Evolutionary conservation across 495 filamentous ascomycete genomes (phyloP).

Genomic region (Neurospora sp.): DNA sequence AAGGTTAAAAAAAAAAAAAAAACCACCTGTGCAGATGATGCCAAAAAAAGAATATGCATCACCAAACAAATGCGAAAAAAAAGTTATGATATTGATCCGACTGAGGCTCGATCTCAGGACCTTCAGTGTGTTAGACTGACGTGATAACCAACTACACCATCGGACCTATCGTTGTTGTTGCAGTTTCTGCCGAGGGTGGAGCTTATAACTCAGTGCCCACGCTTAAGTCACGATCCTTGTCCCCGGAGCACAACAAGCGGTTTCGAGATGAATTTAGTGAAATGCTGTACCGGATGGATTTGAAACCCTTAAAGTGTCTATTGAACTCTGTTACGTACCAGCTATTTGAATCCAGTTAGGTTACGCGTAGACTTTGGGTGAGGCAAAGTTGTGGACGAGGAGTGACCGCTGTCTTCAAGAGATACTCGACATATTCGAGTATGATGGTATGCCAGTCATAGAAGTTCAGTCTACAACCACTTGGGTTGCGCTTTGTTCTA

Average conservation of each 20-base stretch:
- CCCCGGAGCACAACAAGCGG: not conserved
- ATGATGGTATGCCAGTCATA: not conserved
- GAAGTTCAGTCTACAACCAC: not conserved
- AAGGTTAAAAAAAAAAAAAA: not conserved
- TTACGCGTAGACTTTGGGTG: not conserved
- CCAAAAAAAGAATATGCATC: not conserved
- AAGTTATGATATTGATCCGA: not conserved
- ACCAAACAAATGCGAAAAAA: not conserved
- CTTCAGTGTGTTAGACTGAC: not conserved
- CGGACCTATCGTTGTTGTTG: not conserved
- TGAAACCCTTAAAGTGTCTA: not conserved
- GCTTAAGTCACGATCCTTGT: not conserved
- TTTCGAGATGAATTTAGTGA: not conserved
- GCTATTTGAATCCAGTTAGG: not conserved
- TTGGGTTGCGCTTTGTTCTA: not conserved
- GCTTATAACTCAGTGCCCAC: not conserved
- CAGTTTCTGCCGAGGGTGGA: accelerated
- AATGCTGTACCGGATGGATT: not conserved
- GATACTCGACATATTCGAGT: not conserved
- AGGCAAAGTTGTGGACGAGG: not conserved
- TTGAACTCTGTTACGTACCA: not conserved
- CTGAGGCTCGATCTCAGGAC: not conserved
- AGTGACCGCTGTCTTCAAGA: not conserved
- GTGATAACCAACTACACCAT: not conserved
- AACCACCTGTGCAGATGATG: not conserved